These are phyloP conservation scores for Skeletonema marinoi DNA, from an alignment of 108 stramenopile species.

Conservation along the genomic window DNA sequence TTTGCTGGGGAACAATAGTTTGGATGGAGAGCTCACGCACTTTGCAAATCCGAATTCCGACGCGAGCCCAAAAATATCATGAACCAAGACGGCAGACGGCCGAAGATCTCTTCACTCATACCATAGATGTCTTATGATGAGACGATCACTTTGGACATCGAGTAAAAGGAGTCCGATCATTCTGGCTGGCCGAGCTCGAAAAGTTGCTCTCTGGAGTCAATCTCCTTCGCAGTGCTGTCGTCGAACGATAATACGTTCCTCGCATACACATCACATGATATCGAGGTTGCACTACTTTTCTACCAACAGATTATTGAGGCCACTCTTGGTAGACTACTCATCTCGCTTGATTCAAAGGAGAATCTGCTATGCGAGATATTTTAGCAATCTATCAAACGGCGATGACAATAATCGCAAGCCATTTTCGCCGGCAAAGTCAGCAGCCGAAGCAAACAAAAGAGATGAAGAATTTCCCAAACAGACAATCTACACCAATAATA, in stretches of 20 bases:
- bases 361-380: neutral
- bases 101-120: too few species aligned
- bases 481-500: neutral
- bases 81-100: too few species aligned
- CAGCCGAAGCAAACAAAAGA: neutral
- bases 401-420: neutral
- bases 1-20: too few species aligned
- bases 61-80: too few species aligned
- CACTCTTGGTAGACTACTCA: neutral
- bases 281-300: neutral
- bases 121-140: too few species aligned
- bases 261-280: neutral
- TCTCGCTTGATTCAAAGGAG: neutral
- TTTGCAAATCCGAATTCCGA: too few species aligned
- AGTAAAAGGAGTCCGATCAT: too few species aligned
- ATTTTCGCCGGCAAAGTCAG: too few species aligned
- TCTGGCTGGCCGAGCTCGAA: too few species aligned
- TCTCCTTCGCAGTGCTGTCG: neutral
- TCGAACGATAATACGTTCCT: neutral
- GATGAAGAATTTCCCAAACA: neutral
- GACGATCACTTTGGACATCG: too few species aligned
- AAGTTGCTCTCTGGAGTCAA: neutral
- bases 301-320: too few species aligned
- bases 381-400: neutral
- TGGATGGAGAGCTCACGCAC: too few species aligned